These are phyloP conservation scores for Glarea lozoyensis DNA, from an alignment of 495 filamentous ascomycete species.

Conservation along the genomic window DNA sequence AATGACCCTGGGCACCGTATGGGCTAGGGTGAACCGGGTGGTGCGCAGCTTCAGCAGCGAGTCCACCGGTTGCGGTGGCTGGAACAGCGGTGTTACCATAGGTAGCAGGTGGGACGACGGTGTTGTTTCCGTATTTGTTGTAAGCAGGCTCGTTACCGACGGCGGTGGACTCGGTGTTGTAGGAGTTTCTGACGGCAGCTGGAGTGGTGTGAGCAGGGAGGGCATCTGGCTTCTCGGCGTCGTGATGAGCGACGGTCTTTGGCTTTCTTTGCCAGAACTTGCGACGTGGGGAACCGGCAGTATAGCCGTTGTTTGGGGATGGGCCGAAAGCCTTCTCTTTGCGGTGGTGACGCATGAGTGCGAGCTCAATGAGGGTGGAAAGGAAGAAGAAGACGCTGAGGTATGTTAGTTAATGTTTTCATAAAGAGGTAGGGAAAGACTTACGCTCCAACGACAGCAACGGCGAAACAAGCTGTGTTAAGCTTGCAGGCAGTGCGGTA, in stretches of 20 bases:
- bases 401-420: conserved; percentile 2
- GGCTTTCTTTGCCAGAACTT: conserved; percentile 37
- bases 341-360: conserved; percentile 59
- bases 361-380: conserved; percentile 53
- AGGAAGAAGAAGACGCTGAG: conserved; percentile 59
- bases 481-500: conserved; percentile 56
- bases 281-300: conserved; percentile 47
- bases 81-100: background rate
- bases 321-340: conserved; percentile 76
- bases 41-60: no score
- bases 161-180: conserved; percentile 16
- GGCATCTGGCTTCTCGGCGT: conserved; percentile 26
- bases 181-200: conserved; percentile 8
- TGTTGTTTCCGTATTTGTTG: conserved; percentile 13
- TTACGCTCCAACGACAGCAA: conserved; percentile 72
- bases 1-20: no score
- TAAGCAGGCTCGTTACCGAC: conserved; percentile 11
- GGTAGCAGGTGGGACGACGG: background rate
- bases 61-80: no score
- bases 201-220: conserved; percentile 21
- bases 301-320: conserved; percentile 68
- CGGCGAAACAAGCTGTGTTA: conserved; percentile 64
- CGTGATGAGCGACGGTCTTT: conserved; percentile 31
- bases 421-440: conserved; percentile 23
- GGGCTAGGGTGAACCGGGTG: no score